Percentiles rank a stretch among this genome's conserved stretches.
Evolutionary conservation across 2,329 filamentous ascomycete species (phyloP).

Genomic region (Neofusicoccum laricinum): DNA sequence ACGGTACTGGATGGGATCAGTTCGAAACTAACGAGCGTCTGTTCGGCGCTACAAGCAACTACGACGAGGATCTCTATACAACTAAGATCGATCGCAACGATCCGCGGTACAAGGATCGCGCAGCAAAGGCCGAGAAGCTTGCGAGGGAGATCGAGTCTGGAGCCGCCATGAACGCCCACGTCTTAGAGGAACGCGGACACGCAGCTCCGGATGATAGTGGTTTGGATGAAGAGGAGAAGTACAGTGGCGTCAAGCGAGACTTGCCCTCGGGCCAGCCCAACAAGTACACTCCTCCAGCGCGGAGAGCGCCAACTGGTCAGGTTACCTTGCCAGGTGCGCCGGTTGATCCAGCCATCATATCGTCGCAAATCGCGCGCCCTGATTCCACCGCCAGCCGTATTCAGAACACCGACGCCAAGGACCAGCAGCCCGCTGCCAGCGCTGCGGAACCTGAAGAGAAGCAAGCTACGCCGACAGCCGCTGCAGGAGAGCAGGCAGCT

Average conservation of each 20-base stretch:
- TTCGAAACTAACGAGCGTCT: constrained; percentile 85
- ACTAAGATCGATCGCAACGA: constrained; percentile 83
- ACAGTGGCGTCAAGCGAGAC: constrained; percentile 82
- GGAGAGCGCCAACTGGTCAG: constrained; percentile 72
- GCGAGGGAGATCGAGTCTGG: constrained; percentile 86
- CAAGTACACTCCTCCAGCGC: constrained; percentile 88
- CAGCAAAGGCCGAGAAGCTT: constrained; percentile 78
- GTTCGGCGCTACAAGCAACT: constrained; percentile 85
- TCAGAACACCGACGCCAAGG: constrained; percentile 14
- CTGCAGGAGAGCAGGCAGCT: neutral
- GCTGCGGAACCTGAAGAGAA: constrained; percentile 13
- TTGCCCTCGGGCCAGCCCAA: constrained; percentile 60
- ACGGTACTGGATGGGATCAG: constrained; percentile 73
- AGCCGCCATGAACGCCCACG: constrained; percentile 70
- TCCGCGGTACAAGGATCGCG: constrained; percentile 74
- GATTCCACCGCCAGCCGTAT: constrained; percentile 28
- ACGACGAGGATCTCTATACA: constrained; percentile 93
- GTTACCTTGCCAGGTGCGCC: constrained; percentile 73
- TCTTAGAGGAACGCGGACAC: constrained; percentile 84
- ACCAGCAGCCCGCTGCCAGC: constrained; percentile 23
- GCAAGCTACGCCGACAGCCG: neutral
- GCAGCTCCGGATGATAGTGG: constrained; percentile 63
- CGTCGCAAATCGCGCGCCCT: constrained; percentile 66
- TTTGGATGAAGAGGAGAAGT: constrained; percentile 91
- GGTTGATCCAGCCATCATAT: constrained; percentile 86